Evolutionary conservation across 768 basidiomycete species (phyloP), one percentile per base, ranked within the genome.

Genomic region (Pulveroboletus sp.): DNA sequence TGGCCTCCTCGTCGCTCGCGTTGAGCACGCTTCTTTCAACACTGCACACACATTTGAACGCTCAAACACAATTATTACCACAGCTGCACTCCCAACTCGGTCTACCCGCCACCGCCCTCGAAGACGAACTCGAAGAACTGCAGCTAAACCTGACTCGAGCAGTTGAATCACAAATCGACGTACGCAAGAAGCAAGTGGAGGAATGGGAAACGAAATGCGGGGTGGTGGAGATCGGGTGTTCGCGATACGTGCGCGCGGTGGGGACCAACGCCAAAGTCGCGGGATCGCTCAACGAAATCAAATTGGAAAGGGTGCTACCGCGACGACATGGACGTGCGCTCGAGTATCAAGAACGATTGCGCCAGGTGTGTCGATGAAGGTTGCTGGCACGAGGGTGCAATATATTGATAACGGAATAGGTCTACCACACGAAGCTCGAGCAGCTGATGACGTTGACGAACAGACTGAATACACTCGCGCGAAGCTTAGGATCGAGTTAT

Each of bases 51-150:
- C 86, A 89, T 64, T 72, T 93, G 6, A 86, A 87, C 65, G 70
- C 83, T 2, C 91, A 94, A 68, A 90, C 89, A 0, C 84, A 87
- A 53, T 75, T 90, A 27, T 73, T 95, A 2, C 90, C 90, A 14
- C 82, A 84, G 7, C 74, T 95, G 5, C 91, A 94, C 67, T 75
- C 80, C 1, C 90, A 90, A 60, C 86, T 95, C 14, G 91, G 90
- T 27, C 76, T 94, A 13, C 90, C 92, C 9, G 68, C 81, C 23
- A 81, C 83, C 11, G 85, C 90, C 0, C 79, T 94, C 36, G 82
- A 89, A 63, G 85, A 90, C 64, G 93, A 97, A 50, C 75, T 94
- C 27, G 72, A 77, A 44, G 67, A 76, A 8, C 76, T 95, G 7
- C 85, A 93, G 59, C 75, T 84, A 27, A 81, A 85, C 41, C 81